phyloP scores from a whole-genome alignment of 257 asterid genomes.

The Nicotiana tomentosiformis region DNA sequence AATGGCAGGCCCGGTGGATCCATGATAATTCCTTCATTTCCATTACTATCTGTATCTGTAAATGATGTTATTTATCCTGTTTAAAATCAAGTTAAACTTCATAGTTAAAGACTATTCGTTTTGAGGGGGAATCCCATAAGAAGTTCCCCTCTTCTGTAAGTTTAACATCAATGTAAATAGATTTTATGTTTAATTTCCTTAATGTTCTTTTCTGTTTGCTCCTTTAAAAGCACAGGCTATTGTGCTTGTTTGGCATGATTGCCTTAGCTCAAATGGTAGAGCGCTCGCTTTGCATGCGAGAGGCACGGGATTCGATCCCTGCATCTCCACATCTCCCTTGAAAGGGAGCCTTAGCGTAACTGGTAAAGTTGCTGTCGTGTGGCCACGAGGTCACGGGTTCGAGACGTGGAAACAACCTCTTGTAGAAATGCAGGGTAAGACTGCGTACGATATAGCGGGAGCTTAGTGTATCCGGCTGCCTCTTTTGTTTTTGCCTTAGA shows the following conservation, averaged over 20 bases:
- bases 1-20: conserved; percentile 60
- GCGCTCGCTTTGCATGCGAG: conserved; percentile 99
- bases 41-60: conserved; percentile 22
- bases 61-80: conserved; percentile 21
- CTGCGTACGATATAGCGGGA: too few species aligned
- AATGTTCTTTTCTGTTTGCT: neutral
- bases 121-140: conserved; percentile 22
- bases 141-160: conserved; percentile 12
- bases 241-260: too few species aligned
- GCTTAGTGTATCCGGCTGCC: too few species aligned
- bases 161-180: conserved; percentile 30
- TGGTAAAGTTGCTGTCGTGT: too few species aligned
- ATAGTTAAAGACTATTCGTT: conserved; percentile 34
- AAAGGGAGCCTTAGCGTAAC: too few species aligned
- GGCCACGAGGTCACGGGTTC: too few species aligned
- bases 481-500: too few species aligned
- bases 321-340: conserved; percentile 43
- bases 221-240: too few species aligned
- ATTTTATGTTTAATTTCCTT: neutral
- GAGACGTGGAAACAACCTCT: too few species aligned
- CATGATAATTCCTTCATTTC: conserved; percentile 21
- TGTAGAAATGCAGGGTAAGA: too few species aligned
- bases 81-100: conserved; percentile 15
- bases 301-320: conserved; percentile 98
- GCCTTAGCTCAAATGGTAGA: conserved; percentile 75